A percentile compares a stretch with the other conserved stretches of the same genome.
These are phyloP conservation scores for Tagetes erecta DNA, from an alignment of 129 eudicot genomes.

Conservation along the genomic window DNA sequence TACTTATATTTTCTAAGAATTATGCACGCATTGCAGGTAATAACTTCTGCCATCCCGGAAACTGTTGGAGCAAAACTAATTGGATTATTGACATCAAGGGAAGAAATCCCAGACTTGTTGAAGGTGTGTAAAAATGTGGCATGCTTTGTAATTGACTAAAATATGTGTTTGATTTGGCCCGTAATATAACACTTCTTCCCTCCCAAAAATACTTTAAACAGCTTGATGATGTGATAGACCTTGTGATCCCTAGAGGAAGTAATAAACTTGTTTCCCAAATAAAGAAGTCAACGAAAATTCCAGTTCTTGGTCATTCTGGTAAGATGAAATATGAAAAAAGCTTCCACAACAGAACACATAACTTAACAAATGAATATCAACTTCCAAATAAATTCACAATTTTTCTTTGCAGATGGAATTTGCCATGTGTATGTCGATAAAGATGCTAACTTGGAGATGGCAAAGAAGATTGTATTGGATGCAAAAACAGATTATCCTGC, in stretches of 20 bases:
- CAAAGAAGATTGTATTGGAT: slow-evolving; percentile 65
- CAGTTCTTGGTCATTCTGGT: slow-evolving; percentile 97
- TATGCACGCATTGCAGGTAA: slow-evolving; percentile 45
- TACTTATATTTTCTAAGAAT: background rate
- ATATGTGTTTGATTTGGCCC: background rate
- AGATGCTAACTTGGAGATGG: slow-evolving; percentile 82
- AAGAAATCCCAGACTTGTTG: slow-evolving; percentile 81
- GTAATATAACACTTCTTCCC: background rate
- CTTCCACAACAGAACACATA: slow-evolving; percentile 4
- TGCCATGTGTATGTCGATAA: slow-evolving; percentile 90
- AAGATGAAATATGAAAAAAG: slow-evolving; percentile 7
- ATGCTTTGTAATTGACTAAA: background rate
- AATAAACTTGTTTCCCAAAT: slow-evolving; percentile 87
- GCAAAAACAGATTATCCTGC: slow-evolving; percentile 91
- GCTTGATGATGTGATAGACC: slow-evolving; percentile 97
- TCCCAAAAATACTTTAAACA: slow-evolving; percentile 29
- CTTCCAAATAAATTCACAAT: background rate
- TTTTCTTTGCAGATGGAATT: slow-evolving; percentile 69
- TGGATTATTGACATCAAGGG: slow-evolving; percentile 79
- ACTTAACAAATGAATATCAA: background rate
- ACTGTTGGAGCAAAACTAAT: slow-evolving; percentile 71
- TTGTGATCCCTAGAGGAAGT: slow-evolving; percentile 98
- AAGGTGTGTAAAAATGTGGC: slow-evolving; percentile 45
- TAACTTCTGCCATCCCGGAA: slow-evolving; percentile 70
- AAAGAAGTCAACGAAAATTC: slow-evolving; percentile 79